phyloP scores from a whole-genome alignment of 139 green algal genomes.

The Picochlorum sp. region DNA sequence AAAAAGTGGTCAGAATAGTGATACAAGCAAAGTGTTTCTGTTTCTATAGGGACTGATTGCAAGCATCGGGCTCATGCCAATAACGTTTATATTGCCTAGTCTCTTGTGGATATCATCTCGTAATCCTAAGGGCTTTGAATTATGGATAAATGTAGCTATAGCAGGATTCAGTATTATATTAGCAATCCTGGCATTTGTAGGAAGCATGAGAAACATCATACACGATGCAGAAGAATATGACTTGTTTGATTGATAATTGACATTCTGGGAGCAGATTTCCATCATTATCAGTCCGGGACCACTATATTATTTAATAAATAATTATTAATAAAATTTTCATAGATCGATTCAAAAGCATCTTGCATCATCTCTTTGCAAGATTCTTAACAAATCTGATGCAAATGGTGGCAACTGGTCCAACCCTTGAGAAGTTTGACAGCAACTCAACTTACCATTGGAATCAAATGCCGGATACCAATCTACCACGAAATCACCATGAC shows the following conservation, averaged over 20 bases:
- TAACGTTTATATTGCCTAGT: conserved; percentile 34
- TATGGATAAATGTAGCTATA: conserved; percentile 16
- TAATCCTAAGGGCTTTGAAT: conserved; percentile 4
- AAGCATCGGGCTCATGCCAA: conserved; percentile 16
- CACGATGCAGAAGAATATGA: conserved; percentile 23
- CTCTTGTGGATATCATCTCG: conserved; percentile 26
- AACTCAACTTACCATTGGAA: neutral
- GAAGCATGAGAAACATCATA: conserved; percentile 22
- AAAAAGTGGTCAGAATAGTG: too few relatives aligned
- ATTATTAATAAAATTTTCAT: too few relatives aligned
- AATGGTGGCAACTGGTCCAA: neutral
- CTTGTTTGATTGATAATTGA: neutral
- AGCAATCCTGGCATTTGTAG: conserved; percentile 21
- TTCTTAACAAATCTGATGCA: neutral
- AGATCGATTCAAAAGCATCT: too few relatives aligned
- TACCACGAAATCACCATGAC: conserved; percentile 42
- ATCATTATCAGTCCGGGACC: neutral
- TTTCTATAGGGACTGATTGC: conserved; percentile 13
- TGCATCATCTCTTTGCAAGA: neutral
- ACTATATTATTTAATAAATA: too few relatives aligned
- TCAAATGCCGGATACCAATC: conserved; percentile 18
- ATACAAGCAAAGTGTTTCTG: too few relatives aligned
- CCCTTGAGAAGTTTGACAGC: neutral
- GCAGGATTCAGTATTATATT: conserved; percentile 7
- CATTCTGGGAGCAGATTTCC: neutral